Evolutionary conservation across 768 basidiomycete genomes (phyloP), one percentile per base, ranked within the genome.

Genomic region (Russula virescens): DNA sequence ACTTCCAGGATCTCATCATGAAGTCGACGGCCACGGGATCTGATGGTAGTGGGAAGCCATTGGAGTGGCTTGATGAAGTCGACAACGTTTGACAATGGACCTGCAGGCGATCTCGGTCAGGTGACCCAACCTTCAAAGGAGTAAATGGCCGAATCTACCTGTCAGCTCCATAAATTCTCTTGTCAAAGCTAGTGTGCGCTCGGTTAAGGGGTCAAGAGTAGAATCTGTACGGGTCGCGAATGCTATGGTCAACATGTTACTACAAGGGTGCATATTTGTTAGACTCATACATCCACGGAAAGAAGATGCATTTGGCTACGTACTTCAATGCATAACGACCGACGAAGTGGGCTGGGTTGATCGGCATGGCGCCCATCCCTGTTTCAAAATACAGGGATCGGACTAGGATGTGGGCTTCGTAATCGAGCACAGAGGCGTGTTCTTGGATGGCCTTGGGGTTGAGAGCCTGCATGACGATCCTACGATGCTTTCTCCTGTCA

Each of bases 401-500:
- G 5, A 80, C 71, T 28, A 80, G 69, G 23, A 76, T 73, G 5
- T 69, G 68, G 13, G 78, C 74, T 66, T 80, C 79, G n/a, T n/a
- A n/a, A n/a, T n/a, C n/a, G n/a, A n/a, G n/a, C n/a, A n/a, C n/a
- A n/a, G n/a, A n/a, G n/a, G 49, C 71, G 61, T 78, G 78, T 2
- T 66, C 68, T 5, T 75, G 70, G 14, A 81, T 73, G 0, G 79
- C 76, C 5, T 68, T 69, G 16, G 69, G 56, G 34, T 69, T 75
- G 9, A 81, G 71, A 52, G 71, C 71, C 18, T 67, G 66, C 14
- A 67, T 69, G 1, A 78, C 77, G 46, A 81, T 74, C 26, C 74
- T 73, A 40, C 79, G 76, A 54, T 81, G 78, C 48, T 75, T 75
- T 55, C 77, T 71, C 80, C 79, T 69, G 46, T 58, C n/a, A 16